These are phyloP conservation scores for Syzygium oleosum DNA, from an alignment of 345 rosid genomes.

Conservation along the genomic window DNA sequence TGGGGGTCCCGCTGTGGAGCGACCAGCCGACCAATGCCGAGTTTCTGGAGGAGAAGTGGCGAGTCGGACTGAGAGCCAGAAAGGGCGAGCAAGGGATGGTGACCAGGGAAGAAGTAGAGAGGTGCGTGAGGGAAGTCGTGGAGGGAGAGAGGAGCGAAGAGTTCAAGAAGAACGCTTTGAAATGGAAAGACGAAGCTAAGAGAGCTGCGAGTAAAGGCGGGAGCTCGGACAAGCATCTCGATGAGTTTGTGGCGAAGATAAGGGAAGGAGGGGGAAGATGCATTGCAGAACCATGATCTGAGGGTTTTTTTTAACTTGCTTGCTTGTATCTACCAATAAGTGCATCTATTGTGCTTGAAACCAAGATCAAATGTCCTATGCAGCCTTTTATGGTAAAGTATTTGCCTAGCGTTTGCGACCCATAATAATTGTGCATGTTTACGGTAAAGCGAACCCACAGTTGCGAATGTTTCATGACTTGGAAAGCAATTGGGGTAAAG, in stretches of 20 bases:
- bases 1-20: constrained; percentile 23
- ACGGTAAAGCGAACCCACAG: not conserved
- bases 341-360: not conserved
- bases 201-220: constrained; percentile 35
- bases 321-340: not conserved
- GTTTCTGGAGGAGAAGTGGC: constrained; percentile 34
- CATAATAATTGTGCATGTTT: not conserved
- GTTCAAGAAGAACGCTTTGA: constrained; percentile 14
- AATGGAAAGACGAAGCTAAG: constrained; percentile 29
- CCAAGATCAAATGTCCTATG: not conserved
- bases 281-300: not conserved
- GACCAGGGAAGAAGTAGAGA: constrained; percentile 17
- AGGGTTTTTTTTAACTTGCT: not conserved
- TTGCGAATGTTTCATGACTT: not conserved
- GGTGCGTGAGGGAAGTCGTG: constrained; percentile 23
- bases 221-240: constrained; percentile 20
- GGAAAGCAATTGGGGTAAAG: not conserved
- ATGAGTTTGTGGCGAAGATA: constrained; percentile 20
- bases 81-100: constrained; percentile 16
- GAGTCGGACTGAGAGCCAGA: constrained; percentile 28
- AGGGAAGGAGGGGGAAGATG: not conserved
- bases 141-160: constrained; percentile 24
- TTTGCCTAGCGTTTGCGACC: not conserved
- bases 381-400: not conserved
- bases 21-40: constrained; percentile 46